Conservation (phyloP, 495 filamentous ascomycete species). For the Hypoxylon fragiforme region DNA sequence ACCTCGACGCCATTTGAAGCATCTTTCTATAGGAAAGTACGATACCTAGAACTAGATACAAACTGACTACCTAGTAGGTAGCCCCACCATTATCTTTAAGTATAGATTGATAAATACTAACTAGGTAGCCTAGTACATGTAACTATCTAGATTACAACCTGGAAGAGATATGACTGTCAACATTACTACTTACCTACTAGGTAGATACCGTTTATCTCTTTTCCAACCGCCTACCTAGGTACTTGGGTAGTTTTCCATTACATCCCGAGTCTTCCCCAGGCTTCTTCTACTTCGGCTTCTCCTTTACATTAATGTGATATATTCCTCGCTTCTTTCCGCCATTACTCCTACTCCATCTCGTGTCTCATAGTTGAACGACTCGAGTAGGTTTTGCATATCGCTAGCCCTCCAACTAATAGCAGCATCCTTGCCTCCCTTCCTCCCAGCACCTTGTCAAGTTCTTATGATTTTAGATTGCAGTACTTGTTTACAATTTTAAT, state of each 20-base stretch:
- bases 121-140: too few relatives aligned
- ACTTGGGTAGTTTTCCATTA: neutral
- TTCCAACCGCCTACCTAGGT: neutral
- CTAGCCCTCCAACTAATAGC: too few relatives aligned
- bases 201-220: neutral
- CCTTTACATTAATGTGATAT: too few relatives aligned
- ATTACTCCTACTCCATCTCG: neutral
- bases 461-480: neutral
- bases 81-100: too few relatives aligned
- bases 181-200: conserved; percentile 2
- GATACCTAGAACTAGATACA: too few relatives aligned
- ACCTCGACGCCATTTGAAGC: conserved; percentile 22
- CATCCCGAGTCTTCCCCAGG: conserved; percentile 1
- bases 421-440: neutral
- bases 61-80: too few relatives aligned
- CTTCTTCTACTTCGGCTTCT: neutral
- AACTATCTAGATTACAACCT: too few relatives aligned
- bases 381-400: conserved; percentile 1
- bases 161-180: conserved; percentile 5
- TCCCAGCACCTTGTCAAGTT: neutral
- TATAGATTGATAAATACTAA: too few relatives aligned
- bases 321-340: neutral
- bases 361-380: neutral
- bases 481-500: too few relatives aligned
- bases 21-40: conserved; percentile 14